These are phyloP conservation scores for Triticum monococcum DNA, from an alignment of 176 grass and related monocot genomes.

Conservation along the genomic window DNA sequence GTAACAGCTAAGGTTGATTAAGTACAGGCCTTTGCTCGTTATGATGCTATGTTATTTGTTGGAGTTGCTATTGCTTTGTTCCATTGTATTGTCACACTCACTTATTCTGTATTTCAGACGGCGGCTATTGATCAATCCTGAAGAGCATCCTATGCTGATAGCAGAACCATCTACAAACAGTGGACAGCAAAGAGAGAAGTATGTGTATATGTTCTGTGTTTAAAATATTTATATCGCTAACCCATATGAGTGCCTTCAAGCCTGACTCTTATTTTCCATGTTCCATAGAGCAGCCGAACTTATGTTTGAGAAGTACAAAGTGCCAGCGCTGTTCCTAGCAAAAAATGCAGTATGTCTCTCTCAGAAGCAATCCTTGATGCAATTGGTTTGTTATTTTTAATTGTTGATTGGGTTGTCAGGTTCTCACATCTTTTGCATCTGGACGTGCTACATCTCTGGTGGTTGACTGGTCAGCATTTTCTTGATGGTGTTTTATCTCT, in stretches of 20 bases:
- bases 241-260: neutral
- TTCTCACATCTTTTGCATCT: conserved; percentile 99
- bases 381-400: conserved; percentile 35
- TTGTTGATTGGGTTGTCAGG: conserved; percentile 52
- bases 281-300: conserved; percentile 83
- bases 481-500: neutral
- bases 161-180: conserved; percentile 89
- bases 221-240: conserved; percentile 8
- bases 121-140: conserved; percentile 89
- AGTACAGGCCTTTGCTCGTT: neutral
- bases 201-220: conserved; percentile 18
- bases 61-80: conserved; percentile 4
- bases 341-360: conserved; percentile 94
- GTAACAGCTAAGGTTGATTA: neutral
- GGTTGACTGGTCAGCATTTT: conserved; percentile 81
- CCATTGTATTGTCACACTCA: neutral
- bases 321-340: conserved; percentile 89
- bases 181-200: conserved; percentile 92
- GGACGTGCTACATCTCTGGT: conserved; percentile 95
- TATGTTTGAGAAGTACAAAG: conserved; percentile 99
- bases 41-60: neutral
- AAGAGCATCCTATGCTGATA: conserved; percentile 97
- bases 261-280: conserved; percentile 40
- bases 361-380: conserved; percentile 24
- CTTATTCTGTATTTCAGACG: conserved; percentile 47